Conservation (phyloP, 2,329 filamentous ascomycete genomes). For the Botrytis medusae region DNA sequence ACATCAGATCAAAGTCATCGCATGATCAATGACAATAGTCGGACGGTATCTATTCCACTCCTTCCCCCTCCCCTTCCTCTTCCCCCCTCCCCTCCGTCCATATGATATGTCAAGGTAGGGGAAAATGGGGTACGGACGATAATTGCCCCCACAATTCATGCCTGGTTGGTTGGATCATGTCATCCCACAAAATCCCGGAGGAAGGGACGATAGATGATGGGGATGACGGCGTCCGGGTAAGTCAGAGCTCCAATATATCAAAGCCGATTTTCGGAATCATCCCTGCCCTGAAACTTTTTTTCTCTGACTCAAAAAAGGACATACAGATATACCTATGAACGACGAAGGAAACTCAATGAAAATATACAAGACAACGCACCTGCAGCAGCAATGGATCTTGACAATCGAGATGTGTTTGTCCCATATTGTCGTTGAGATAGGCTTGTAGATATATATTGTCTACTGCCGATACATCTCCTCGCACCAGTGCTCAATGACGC, state of each 20-base stretch:
- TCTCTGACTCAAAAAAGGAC: not conserved
- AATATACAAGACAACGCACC: not conserved
- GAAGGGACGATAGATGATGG: not conserved
- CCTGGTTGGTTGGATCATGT: not conserved
- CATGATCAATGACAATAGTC: slow-evolving; percentile 8
- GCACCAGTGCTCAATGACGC: slow-evolving; percentile 9
- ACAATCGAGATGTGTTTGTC: not conserved
- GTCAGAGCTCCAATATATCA: not conserved
- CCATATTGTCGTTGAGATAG: not conserved
- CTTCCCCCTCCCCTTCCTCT: not conserved
- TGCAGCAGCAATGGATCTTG: not conserved
- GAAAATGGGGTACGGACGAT: not conserved
- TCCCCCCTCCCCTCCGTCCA: not conserved
- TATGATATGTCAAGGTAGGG: not conserved
- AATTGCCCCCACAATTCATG: not conserved
- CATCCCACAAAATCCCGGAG: not conserved
- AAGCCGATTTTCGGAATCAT: slow-evolving; percentile 8
- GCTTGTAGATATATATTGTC: not conserved
- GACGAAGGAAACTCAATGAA: not conserved
- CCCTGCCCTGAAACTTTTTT: not conserved
- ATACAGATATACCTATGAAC: not conserved
- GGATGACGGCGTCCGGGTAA: not conserved
- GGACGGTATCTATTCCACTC: not conserved
- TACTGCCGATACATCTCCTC: slow-evolving; percentile 5
- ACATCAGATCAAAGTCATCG: slow-evolving; percentile 3